Evolutionary conservation across 2,329 filamentous ascomycete species (phyloP).

Genomic region (Massarina eburnea): DNA sequence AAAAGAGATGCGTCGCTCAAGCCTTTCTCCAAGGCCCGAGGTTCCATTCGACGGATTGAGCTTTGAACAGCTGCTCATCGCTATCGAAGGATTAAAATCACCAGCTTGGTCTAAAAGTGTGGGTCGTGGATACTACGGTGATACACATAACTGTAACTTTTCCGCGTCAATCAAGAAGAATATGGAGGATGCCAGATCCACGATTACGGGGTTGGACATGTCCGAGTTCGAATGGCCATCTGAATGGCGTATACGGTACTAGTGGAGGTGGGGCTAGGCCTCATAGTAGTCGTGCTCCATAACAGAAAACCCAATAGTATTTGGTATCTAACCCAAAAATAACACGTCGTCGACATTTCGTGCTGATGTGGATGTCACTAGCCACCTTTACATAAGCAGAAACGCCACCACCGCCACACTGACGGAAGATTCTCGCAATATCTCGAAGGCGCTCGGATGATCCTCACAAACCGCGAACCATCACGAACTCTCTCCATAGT

Average conservation of each 20-base stretch:
- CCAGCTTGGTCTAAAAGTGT: neutral
- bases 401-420: constrained; percentile 7
- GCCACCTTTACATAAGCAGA: constrained; percentile 17
- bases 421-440: constrained; percentile 26
- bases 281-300: too few species aligned
- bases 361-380: neutral
- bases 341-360: neutral
- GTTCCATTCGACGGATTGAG: constrained; percentile 13
- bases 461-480: constrained; percentile 26
- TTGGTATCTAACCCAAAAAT: too few species aligned
- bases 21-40: constrained; percentile 7
- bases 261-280: too few species aligned
- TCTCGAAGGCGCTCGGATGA: constrained; percentile 23
- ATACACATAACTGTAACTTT: neutral
- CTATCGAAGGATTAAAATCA: neutral
- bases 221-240: neutral
- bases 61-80: constrained; percentile 1
- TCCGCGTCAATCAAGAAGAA: neutral
- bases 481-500: constrained; percentile 22
- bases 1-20: constrained; percentile 12
- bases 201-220: neutral
- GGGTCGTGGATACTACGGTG: neutral
- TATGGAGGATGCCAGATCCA: neutral
- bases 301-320: too few species aligned
- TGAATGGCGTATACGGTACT: too few species aligned